phyloP scores from a whole-genome alignment of 1,284 basidiomycete species.

The Tilletia indica region DNA sequence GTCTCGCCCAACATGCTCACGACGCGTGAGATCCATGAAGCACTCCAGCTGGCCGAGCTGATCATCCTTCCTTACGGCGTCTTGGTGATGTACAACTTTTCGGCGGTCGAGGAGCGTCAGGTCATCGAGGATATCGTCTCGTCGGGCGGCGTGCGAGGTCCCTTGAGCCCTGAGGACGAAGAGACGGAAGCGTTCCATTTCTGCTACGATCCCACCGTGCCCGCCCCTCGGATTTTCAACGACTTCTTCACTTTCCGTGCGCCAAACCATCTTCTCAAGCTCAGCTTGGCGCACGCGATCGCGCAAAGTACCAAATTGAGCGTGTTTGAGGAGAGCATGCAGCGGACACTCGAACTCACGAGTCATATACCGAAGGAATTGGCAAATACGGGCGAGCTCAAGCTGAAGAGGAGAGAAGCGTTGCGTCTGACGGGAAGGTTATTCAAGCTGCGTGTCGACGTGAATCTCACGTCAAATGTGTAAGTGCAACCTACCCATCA shows the following conservation, averaged over 20 bases:
- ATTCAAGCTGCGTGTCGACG: constrained; percentile 84
- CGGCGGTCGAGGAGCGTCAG: constrained; percentile 46
- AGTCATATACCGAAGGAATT: constrained; percentile 81
- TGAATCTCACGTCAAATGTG: constrained; percentile 90
- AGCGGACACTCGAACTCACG: constrained; percentile 75
- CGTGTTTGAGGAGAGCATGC: constrained; percentile 79
- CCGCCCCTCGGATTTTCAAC: constrained; percentile 73
- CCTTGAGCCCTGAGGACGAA: constrained; percentile 30
- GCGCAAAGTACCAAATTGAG: constrained; percentile 90
- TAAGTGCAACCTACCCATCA: constrained; percentile 55
- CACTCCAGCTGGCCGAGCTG: constrained; percentile 51
- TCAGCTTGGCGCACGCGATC: constrained; percentile 89
- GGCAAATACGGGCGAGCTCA: constrained; percentile 73
- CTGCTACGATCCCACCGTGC: constrained; percentile 73
- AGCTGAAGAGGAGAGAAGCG: constrained; percentile 76
- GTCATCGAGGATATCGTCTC: constrained; percentile 51
- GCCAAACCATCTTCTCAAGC: constrained; percentile 69
- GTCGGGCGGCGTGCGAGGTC: constrained; percentile 45
- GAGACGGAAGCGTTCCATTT: constrained; percentile 51
- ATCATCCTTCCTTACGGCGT: constrained; percentile 54
- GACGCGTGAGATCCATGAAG: constrained; percentile 47
- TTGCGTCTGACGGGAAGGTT: constrained; percentile 80
- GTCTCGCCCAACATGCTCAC: constrained; percentile 48
- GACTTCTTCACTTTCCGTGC: constrained; percentile 71
- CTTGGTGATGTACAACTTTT: constrained; percentile 55